phyloP scores from a whole-genome alignment of 2,329 filamentous ascomycete species.

The Fusarium algeriense region DNA sequence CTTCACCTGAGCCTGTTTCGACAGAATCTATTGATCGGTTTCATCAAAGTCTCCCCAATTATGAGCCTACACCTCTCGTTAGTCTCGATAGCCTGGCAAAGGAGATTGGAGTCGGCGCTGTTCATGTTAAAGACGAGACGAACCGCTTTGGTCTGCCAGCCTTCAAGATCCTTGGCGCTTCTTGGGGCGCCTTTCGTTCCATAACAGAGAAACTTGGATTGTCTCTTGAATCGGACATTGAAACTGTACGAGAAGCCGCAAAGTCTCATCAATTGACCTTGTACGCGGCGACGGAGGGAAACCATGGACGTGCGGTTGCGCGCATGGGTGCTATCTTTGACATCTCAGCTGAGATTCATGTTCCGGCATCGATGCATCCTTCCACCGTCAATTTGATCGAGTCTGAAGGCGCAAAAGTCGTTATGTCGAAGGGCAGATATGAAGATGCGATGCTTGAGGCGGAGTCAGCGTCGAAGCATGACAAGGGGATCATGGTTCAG shows the following conservation, averaged over 20 bases:
- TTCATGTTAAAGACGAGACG: slow-evolving; percentile 80
- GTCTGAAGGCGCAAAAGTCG: slow-evolving; percentile 72
- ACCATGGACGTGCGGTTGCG: slow-evolving; percentile 80
- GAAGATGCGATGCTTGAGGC: slow-evolving; percentile 70
- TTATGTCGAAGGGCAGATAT: slow-evolving; percentile 69
- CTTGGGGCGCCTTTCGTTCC: slow-evolving; percentile 76
- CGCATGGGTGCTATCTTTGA: slow-evolving; percentile 73
- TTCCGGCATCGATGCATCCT: slow-evolving; percentile 69
- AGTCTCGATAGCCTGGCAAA: slow-evolving; percentile 65
- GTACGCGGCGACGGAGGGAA: slow-evolving; percentile 79
- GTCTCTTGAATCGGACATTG: slow-evolving; percentile 56
- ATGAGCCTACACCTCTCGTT: slow-evolving; percentile 65
- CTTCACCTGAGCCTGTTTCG: slow-evolving; percentile 15
- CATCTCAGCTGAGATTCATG: slow-evolving; percentile 69
- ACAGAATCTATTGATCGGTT: slow-evolving; percentile 55
- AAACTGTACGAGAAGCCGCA: slow-evolving; percentile 55
- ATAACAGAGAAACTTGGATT: slow-evolving; percentile 61
- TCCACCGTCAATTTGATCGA: slow-evolving; percentile 67
- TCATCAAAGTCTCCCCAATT: slow-evolving; percentile 69
- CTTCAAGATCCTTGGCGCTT: slow-evolving; percentile 85
- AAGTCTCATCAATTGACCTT: slow-evolving; percentile 55
- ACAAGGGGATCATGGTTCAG: slow-evolving; percentile 69
- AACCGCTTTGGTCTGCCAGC: slow-evolving; percentile 75
- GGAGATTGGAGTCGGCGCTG: slow-evolving; percentile 66
- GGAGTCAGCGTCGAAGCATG: slow-evolving; percentile 54